These are phyloP conservation scores for Trichoderma semiorbis DNA, from an alignment of 2,329 filamentous ascomycete species.

Conservation along the genomic window DNA sequence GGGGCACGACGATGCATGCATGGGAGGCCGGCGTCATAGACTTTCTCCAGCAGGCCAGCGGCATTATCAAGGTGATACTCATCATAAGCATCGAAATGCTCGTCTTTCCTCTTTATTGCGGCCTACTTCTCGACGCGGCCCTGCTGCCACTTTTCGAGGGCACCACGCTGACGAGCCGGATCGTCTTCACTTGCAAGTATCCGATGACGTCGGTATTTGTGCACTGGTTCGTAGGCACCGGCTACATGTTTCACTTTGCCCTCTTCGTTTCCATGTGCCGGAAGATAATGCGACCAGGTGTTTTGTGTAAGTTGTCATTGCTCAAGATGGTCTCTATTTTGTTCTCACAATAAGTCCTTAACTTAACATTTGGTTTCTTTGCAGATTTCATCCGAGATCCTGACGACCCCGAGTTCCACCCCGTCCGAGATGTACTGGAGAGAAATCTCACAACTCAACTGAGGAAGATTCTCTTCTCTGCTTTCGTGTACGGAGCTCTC, in stretches of 20 bases:
- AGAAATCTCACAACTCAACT: conserved; percentile 89
- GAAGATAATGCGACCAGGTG: conserved; percentile 92
- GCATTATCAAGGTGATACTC: conserved; percentile 94
- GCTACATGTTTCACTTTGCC: conserved; percentile 99
- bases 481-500: conserved; percentile 88
- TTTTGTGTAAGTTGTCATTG: conserved; percentile 65
- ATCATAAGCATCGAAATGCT: conserved; percentile 99
- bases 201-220: conserved; percentile 92
- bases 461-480: conserved; percentile 93
- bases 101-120: conserved; percentile 92
- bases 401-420: conserved; percentile 97
- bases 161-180: conserved; percentile 71
- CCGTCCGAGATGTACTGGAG: conserved; percentile 93
- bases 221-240: conserved; percentile 98
- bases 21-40: conserved; percentile 80
- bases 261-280: conserved; percentile 98
- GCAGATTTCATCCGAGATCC: conserved; percentile 94
- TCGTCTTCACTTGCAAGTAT: conserved; percentile 72
- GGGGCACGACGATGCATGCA: conserved; percentile 51
- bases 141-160: conserved; percentile 84
- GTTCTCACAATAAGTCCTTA: background rate
- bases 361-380: background rate
- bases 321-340: background rate
- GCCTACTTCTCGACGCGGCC: conserved; percentile 82
- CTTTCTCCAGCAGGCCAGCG: conserved; percentile 84